Evolutionary conservation across 2,329 filamentous ascomycete genomes (phyloP).

Genomic region (Pseudocercospora musae): DNA sequence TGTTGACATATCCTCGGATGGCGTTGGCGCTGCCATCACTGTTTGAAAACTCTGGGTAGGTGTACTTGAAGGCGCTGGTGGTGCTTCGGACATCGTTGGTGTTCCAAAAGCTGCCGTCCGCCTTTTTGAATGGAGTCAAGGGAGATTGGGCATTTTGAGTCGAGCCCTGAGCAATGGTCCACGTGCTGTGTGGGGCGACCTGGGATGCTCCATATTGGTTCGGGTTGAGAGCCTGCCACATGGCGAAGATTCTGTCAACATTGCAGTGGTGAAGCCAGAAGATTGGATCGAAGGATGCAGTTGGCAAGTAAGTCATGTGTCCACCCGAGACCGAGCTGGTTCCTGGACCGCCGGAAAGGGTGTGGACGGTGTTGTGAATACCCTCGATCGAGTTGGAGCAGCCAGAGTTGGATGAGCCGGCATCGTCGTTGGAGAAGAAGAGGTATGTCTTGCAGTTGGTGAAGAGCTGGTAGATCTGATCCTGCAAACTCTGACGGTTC

Average conservation of each 20-base stretch:
- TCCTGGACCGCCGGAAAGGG: slow-evolving; percentile 23
- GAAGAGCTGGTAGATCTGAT: slow-evolving; percentile 29
- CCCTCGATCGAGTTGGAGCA: slow-evolving; percentile 28
- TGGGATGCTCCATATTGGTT: slow-evolving; percentile 27
- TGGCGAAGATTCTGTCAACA: slow-evolving; percentile 34
- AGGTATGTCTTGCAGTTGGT: slow-evolving; percentile 25
- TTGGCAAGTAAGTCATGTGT: slow-evolving; percentile 35
- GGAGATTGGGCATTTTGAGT: slow-evolving; percentile 23
- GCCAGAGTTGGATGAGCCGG: slow-evolving; percentile 16
- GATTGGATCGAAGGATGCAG: slow-evolving; percentile 32
- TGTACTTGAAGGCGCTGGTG: slow-evolving; percentile 65
- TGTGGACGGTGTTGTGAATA: slow-evolving; percentile 31
- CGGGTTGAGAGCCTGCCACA: slow-evolving; percentile 34
- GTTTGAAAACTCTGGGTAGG: slow-evolving; percentile 64
- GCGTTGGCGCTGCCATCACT: slow-evolving; percentile 38
- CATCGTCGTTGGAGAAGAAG: slow-evolving; percentile 28
- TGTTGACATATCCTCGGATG: slow-evolving; percentile 50
- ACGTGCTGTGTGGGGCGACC: slow-evolving; percentile 27
- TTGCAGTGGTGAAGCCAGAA: slow-evolving; percentile 38
- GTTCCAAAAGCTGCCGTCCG: slow-evolving; percentile 63
- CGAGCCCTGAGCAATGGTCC: slow-evolving; percentile 30
- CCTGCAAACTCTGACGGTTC: slow-evolving; percentile 22
- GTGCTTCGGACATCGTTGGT: slow-evolving; percentile 57
- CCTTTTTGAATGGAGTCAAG: slow-evolving; percentile 62
- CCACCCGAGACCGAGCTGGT: slow-evolving; percentile 19